Percentiles rank a stretch among this genome's conserved stretches.
Conservation (phyloP, 352 stramenopile genomes). For the Phytophthora agathidicida region DNA sequence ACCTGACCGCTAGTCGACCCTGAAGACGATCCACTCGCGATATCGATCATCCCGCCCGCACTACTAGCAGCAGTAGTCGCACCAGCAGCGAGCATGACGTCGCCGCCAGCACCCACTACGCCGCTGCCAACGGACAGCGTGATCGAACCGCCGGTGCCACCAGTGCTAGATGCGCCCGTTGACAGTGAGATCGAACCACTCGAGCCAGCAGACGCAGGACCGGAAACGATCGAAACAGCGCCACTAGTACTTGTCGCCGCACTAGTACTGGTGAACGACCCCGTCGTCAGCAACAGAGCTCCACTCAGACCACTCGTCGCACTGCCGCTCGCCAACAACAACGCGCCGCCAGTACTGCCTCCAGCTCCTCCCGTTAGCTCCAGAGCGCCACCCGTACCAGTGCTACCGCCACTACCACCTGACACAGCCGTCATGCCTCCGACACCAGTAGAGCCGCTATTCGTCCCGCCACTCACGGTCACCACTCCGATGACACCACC, state of each 20-base stretch:
- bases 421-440: neutral
- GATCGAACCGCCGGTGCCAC: slow-evolving; percentile 12
- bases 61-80: slow-evolving; percentile 26
- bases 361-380: slow-evolving; percentile 8
- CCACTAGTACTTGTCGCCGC: slow-evolving; percentile 14
- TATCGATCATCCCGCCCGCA: slow-evolving; percentile 32
- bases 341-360: slow-evolving; percentile 13
- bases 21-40: neutral
- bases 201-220: slow-evolving; percentile 4
- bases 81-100: slow-evolving; percentile 40
- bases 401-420: slow-evolving; percentile 32
- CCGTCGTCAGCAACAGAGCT: slow-evolving; percentile 4
- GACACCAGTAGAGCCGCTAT: neutral
- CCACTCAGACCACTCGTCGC: slow-evolving; percentile 8
- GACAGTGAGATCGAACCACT: slow-evolving; percentile 17
- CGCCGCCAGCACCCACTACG: slow-evolving; percentile 8
- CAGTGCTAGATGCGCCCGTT: slow-evolving; percentile 7
- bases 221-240: slow-evolving; percentile 24
- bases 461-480: slow-evolving; percentile 23
- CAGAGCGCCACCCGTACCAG: slow-evolving; percentile 12
- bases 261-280: neutral
- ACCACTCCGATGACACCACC: neutral
- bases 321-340: slow-evolving; percentile 19
- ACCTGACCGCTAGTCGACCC: neutral
- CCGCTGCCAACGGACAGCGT: slow-evolving; percentile 26